phyloP scores from a whole-genome alignment of 208 protist genomes.

The Wallacemonas sp. region DNA sequence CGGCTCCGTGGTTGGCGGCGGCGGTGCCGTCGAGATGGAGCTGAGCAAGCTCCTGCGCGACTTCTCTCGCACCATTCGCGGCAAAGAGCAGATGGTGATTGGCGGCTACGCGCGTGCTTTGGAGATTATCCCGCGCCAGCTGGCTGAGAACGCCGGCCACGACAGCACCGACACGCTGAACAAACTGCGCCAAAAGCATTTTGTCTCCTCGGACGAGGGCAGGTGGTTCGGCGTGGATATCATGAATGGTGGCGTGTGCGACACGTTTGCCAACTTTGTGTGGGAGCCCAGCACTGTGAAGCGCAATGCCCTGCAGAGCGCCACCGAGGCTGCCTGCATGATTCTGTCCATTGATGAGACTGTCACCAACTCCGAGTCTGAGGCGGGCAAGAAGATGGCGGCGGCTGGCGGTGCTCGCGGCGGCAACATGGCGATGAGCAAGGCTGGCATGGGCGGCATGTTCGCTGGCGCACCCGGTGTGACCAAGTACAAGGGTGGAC shows the following conservation, averaged over 20 bases:
- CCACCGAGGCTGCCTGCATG: conserved; percentile 99
- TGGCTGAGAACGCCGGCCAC: conserved; percentile 99
- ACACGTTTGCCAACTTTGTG: conserved; percentile 97
- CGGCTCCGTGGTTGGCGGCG: conserved; percentile 98
- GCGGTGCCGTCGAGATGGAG: conserved; percentile 99
- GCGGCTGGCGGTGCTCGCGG: conserved; percentile 43
- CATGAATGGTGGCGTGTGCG: conserved; percentile 96
- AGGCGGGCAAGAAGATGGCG: conserved; percentile 87
- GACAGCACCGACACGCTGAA: conserved; percentile 99
- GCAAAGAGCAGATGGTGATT: conserved; percentile 99
- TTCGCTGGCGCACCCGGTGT: conserved; percentile 89
- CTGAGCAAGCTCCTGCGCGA: conserved; percentile 97
- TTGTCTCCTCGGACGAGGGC: conserved; percentile 39
- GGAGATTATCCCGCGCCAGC: conserved; percentile 99
- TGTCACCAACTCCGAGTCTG: conserved; percentile 94
- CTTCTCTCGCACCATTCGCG: conserved; percentile 95
- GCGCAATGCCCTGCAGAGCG: conserved; percentile 98
- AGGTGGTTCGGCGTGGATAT: conserved; percentile 99
- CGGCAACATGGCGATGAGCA: conserved; percentile 87
- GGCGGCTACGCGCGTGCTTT: conserved; percentile 98
- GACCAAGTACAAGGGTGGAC: conserved; percentile 80
- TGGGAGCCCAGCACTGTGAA: conserved; percentile 99
- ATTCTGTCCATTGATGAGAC: conserved; percentile 99
- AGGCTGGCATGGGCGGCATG: conserved; percentile 92
- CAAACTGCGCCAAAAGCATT: conserved; percentile 98